A percentile compares a stretch with the other conserved stretches of the same genome.
Evolutionary conservation across 495 filamentous ascomycete genomes (phyloP).

Genomic region (Aspergillus affinis): DNA sequence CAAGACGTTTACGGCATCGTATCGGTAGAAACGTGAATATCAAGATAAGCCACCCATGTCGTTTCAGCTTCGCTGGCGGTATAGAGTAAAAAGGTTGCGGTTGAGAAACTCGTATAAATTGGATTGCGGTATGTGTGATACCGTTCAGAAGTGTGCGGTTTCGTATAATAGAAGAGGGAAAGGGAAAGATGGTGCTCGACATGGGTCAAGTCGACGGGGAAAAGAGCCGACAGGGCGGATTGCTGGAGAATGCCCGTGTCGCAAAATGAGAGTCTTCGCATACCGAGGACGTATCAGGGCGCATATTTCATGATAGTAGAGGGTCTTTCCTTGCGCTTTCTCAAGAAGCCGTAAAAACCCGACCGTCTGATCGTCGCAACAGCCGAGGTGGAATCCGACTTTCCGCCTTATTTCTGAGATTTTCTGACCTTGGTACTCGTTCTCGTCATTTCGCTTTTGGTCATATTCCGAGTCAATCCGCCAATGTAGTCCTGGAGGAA

Average conservation of each 20-base stretch:
- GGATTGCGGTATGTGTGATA: not conserved
- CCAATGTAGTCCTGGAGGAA: constrained; percentile 85
- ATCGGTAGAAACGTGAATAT: not conserved
- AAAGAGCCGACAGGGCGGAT: constrained; percentile 1
- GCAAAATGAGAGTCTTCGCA: constrained; percentile 1
- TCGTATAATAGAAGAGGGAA: not conserved
- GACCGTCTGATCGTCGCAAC: constrained; percentile 6
- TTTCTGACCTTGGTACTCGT: constrained; percentile 45
- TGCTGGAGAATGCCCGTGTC: not conserved
- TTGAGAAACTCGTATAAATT: not conserved
- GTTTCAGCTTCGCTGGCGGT: not conserved
- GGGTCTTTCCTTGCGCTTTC: constrained; percentile 10
- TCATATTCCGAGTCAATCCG: constrained; percentile 54
- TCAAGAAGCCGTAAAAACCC: constrained; percentile 12
- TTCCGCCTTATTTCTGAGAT: constrained; percentile 39
- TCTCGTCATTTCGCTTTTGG: constrained; percentile 47
- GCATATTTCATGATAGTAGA: constrained; percentile 2
- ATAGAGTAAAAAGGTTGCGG: not conserved
- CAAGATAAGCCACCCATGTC: not conserved
- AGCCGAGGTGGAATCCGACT: constrained; percentile 1
- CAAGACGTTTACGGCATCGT: not conserved
- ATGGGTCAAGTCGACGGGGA: no score
- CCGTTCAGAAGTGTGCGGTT: not conserved
- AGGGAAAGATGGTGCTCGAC: not conserved
- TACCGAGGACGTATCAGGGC: not conserved